These are phyloP conservation scores for Dendrocalamus sinicus DNA, from an alignment of 176 grass and related monocot species.

Conservation along the genomic window DNA sequence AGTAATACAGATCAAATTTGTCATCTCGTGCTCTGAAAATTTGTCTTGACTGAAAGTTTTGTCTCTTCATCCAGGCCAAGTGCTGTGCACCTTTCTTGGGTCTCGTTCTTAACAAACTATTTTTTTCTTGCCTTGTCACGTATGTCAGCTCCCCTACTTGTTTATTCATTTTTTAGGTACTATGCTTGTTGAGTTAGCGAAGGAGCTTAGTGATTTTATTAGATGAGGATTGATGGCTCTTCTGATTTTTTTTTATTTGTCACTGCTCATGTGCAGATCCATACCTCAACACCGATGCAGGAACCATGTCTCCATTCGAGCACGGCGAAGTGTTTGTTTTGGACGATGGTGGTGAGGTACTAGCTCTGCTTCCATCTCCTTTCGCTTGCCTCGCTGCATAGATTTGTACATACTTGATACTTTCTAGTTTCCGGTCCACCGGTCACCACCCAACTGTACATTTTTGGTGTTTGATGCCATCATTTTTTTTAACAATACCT, in stretches of 20 bases:
- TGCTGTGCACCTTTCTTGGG: slow-evolving; percentile 43
- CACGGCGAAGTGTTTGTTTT: slow-evolving; percentile 98
- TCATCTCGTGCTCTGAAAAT: slow-evolving; percentile 43
- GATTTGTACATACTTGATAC: neutral
- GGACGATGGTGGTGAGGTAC: slow-evolving; percentile 98
- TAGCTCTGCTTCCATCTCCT: slow-evolving; percentile 14
- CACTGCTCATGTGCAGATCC: slow-evolving; percentile 72
- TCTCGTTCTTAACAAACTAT: slow-evolving; percentile 25
- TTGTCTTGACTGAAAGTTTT: slow-evolving; percentile 37
- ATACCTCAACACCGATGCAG: slow-evolving; percentile 97
- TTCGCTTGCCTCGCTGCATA: neutral
- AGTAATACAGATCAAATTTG: slow-evolving; percentile 62
- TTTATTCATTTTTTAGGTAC: slow-evolving; percentile 12
- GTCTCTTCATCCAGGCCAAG: slow-evolving; percentile 41
- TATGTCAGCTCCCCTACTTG: slow-evolving; percentile 1
- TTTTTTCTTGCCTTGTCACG: slow-evolving; percentile 38
- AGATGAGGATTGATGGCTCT: neutral
- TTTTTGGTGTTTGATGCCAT: slow-evolving; percentile 5
- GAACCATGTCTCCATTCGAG: slow-evolving; percentile 98
- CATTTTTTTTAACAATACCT: neutral
- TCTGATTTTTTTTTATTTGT: slow-evolving; percentile 11
- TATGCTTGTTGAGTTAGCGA: neutral
- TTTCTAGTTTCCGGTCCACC: slow-evolving; percentile 13
- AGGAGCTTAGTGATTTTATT: slow-evolving; percentile 1
- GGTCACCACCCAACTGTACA: neutral